These are phyloP conservation scores for California macrophylla DNA, from an alignment of 441 rosid genomes.

Conservation along the genomic window DNA sequence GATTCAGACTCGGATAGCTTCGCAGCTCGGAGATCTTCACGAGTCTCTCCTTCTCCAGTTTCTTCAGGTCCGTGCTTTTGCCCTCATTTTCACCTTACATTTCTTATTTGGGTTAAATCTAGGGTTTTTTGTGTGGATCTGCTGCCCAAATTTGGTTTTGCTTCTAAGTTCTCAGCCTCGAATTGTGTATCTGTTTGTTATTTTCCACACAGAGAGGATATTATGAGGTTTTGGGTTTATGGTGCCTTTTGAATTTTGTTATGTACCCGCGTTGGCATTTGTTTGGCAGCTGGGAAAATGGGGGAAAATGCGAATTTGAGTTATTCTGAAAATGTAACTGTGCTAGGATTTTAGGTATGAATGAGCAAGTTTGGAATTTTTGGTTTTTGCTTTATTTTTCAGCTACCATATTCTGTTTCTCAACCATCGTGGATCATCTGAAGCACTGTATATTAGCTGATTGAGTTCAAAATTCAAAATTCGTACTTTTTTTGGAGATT, in stretches of 20 bases:
- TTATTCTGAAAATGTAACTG: neutral
- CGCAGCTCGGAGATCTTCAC: neutral
- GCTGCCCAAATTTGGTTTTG: neutral
- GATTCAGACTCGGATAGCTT: neutral
- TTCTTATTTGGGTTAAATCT: neutral
- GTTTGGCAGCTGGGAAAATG: conserved; percentile 16
- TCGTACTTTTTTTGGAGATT: neutral
- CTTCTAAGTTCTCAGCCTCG: neutral
- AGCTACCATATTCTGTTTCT: neutral
- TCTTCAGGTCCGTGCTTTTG: neutral
- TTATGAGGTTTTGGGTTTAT: neutral
- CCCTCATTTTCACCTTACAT: neutral
- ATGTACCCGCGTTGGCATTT: neutral
- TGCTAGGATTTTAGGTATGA: neutral
- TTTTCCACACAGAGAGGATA: neutral
- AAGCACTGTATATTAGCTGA: neutral
- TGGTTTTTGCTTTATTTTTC: neutral
- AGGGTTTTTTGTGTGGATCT: neutral
- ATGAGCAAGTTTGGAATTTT: conserved; percentile 8
- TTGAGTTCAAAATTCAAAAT: neutral
- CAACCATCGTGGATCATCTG: neutral
- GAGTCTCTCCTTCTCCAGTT: neutral
- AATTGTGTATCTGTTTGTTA: neutral
- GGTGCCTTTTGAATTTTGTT: neutral
- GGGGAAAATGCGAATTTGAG: neutral